Base-by-base conservation (phyloP, 2,329 filamentous ascomycete genomes). In the Chrysoporthe austroafricana region DNA sequence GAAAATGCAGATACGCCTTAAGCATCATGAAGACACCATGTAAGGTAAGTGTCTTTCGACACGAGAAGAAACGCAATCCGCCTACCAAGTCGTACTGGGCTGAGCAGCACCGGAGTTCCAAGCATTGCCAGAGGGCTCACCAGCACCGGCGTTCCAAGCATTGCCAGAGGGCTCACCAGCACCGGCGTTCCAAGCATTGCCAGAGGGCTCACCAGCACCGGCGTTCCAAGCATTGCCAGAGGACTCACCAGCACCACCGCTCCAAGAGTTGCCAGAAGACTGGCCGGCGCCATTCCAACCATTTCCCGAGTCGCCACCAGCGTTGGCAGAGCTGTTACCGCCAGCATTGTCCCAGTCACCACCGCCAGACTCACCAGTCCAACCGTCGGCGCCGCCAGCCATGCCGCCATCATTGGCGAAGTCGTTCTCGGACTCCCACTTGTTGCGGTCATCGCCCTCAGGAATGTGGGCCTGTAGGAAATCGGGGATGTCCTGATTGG, bases 401-500 rank as follows among this genome's bases (percentile, higher is more conserved):
- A 32, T 44, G 36, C 67, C 72, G 54, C 68, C 73, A 42, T 66
- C 61, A 11, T 44, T n/a, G 36, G 54, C 63, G 7, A 63, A 52
- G 32, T 70, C 66, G 1, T 77, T 78, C 59, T 86, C 85, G 0
- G 83, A 83, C 73, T 88, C 86, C 60, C 87, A 87, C 71, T 84
- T 83, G 26, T 78, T 74, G 0, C 77, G 75, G 0, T 81, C 79
- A 0, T 79, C 80, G 1, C 85, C 84, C 67, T 90, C 85, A 0
- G 91, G 90, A 66, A 88, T 80, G 76, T 87, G 88, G 0, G 82
- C 71, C 71, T 90, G 76, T 0, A 98, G 85, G 76, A 98, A 98
- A 0, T 96, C 91, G 0, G 96, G 96, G 36, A 99, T 80, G 0
- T 83, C 79, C 78, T 97, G 93, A 5, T 88, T 84, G 5, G 88